A percentile compares a stretch with the other conserved stretches of the same genome.
Conservation (phyloP, 495 filamentous ascomycete species). For the Penicillium dipodomyicola region DNA sequence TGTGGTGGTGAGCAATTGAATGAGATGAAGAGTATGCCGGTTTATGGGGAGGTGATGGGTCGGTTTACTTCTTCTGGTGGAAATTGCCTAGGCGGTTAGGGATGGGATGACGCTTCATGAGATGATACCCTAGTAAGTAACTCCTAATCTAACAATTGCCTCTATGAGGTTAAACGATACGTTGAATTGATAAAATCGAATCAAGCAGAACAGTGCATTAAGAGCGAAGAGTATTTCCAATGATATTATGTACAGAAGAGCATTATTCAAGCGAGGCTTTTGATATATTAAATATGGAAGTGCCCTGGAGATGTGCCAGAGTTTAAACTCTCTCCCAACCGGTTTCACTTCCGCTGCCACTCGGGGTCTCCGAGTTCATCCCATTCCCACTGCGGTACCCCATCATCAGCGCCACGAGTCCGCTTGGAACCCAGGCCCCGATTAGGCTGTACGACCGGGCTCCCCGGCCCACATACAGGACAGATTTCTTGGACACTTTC, state of each 20-base stretch:
- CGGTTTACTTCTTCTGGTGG: neutral
- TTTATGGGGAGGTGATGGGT: constrained; percentile 4
- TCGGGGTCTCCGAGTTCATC: constrained; percentile 21
- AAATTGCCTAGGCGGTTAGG: neutral
- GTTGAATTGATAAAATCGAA: constrained; percentile 7
- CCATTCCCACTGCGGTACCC: constrained; percentile 54
- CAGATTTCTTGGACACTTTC: constrained; percentile 39
- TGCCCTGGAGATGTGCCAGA: neutral
- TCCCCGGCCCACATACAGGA: constrained; percentile 76
- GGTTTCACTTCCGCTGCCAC: constrained; percentile 40
- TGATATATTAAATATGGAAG: neutral
- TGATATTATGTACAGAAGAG: constrained; percentile 16
- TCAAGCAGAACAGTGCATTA: constrained; percentile 7
- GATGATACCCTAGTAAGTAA: neutral
- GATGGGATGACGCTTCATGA: neutral
- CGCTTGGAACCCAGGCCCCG: constrained; percentile 75
- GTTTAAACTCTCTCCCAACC: constrained; percentile 39
- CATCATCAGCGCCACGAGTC: constrained; percentile 86
- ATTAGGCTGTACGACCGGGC: constrained; percentile 80
- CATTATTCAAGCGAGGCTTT: constrained; percentile 11
- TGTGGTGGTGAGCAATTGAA: neutral
- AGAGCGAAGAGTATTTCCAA: constrained; percentile 26
- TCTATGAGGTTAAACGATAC: neutral
- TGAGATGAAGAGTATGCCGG: constrained; percentile 16
- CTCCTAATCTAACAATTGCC: neutral